Percentiles rank a stretch among this genome's conserved stretches.
Evolutionary conservation across 768 basidiomycete genomes (phyloP).

Genomic region (Arthromyces matolae): DNA sequence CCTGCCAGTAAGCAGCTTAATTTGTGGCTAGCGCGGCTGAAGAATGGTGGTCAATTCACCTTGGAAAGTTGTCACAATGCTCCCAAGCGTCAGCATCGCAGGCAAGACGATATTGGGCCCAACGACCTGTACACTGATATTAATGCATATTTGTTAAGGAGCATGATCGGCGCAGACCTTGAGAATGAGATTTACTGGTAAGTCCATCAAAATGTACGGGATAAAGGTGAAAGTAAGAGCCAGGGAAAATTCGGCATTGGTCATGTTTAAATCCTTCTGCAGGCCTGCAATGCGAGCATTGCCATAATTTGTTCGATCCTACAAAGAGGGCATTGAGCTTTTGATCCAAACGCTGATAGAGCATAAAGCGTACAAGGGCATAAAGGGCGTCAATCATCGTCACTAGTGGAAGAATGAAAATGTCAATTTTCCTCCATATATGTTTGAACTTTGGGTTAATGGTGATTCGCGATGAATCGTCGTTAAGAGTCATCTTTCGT

Average conservation of each 20-base stretch:
- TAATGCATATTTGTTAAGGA: background rate
- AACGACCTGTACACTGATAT: constrained; percentile 10
- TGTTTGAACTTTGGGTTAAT: too few relatives aligned
- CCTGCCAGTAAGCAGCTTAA: too few relatives aligned
- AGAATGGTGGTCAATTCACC: constrained; percentile 36
- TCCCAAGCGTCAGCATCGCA: constrained; percentile 61
- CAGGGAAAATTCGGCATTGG: constrained; percentile 46
- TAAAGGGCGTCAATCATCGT: constrained; percentile 33
- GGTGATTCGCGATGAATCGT: too few relatives aligned
- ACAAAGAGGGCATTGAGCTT: background rate
- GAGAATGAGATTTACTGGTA: constrained; percentile 58
- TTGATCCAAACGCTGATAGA: constrained; percentile 52
- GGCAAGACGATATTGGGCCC: constrained; percentile 31
- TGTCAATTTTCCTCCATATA: constrained; percentile 36
- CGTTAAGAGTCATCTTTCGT: too few relatives aligned
- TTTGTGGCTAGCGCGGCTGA: too few relatives aligned
- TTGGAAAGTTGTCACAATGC: constrained; percentile 56
- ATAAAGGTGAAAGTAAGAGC: constrained; percentile 46
- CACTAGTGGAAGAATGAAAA: constrained; percentile 31
- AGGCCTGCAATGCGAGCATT: constrained; percentile 58
- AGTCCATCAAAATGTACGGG: constrained; percentile 54
- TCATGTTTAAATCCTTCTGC: constrained; percentile 49
- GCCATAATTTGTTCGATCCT: background rate
- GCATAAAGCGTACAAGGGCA: constrained; percentile 37
- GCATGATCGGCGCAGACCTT: constrained; percentile 30